Percentiles rank a stretch among this genome's conserved stretches.
These are phyloP conservation scores for Aspergillus unguis DNA, from an alignment of 2,329 filamentous ascomycete species.

Conservation along the genomic window DNA sequence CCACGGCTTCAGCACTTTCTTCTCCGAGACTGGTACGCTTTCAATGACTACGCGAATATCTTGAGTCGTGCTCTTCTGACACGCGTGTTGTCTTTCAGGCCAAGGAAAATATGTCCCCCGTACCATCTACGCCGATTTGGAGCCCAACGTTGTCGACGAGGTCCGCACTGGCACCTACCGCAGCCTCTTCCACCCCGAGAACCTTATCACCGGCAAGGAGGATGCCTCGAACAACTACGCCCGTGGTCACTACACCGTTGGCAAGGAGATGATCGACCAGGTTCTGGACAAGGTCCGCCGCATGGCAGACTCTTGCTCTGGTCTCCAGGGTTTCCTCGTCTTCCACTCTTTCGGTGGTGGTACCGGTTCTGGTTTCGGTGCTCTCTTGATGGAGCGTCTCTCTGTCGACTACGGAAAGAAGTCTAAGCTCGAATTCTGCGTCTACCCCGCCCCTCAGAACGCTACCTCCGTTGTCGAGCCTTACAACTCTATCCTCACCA, in stretches of 20 bases:
- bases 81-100: conserved; percentile 53
- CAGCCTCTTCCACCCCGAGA: conserved; percentile 95
- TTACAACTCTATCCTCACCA: conserved; percentile 99
- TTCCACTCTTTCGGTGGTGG: conserved; percentile 99
- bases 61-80: conserved; percentile 16
- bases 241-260: conserved; percentile 98
- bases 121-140: conserved; percentile 99
- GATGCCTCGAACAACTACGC: conserved; percentile 99
- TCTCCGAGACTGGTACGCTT: conserved; percentile 92
- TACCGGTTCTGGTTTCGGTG: conserved; percentile 97
- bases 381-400: conserved; percentile 96
- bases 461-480: conserved; percentile 98
- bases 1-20: conserved; percentile 99
- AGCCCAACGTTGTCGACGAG: conserved; percentile 99
- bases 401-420: conserved; percentile 99
- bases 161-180: conserved; percentile 97
- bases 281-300: conserved; percentile 97
- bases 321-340: conserved; percentile 97
- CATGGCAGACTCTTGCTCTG: conserved; percentile 95
- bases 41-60: neutral
- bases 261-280: conserved; percentile 98
- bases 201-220: conserved; percentile 99
- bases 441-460: conserved; percentile 96
- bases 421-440: conserved; percentile 99
- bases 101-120: conserved; percentile 98